Evolutionary conservation across 2,329 filamentous ascomycete species (phyloP), one percentile per base, ranked within the genome.

Genomic region (Fusarium longipes): DNA sequence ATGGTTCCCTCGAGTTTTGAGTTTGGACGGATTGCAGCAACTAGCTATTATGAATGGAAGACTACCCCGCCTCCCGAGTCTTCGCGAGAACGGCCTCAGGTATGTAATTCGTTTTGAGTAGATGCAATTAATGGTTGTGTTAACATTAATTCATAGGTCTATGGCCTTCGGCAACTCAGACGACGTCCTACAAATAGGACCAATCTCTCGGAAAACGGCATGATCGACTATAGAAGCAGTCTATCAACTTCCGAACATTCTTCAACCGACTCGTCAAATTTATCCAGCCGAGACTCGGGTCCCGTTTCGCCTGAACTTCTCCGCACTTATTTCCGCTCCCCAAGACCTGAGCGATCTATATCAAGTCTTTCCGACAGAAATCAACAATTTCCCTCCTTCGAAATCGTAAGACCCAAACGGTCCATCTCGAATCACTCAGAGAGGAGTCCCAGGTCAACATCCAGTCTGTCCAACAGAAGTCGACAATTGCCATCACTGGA

Each of bases 91-190:
- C 51, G 47, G 33, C 71, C 71, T 6, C 70, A 73, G 45, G 70
- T 68, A 68, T 12, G 50, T 14, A 2, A 12, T 9, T 12, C 15
- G 3, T n/a, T 3, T 7, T 6, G 1, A 4, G 2, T 3, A 2
- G 7, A 4, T 3, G n/a, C n/a, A n/a, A n/a, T 17, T 7, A 17
- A 8, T 0, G 2, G 18, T 18, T n/a, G 9, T 17, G 14, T 78
- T 92, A 33, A 91, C 89, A 71, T 82, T 87, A 5, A 5, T 1
- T 76, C 87, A 4, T 15, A 77, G 63, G 61, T 74, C 11, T 70
- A 70, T 27, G 67, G 71, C 25, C 68, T 77, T 18, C 74, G 71
- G 3, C 67, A 77, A 48, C 73, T 77, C 8, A 58, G 67, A 30
- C 64, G 67, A 15, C 75, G 75, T 1, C 63, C 73, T 8, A 73